These are phyloP conservation scores for Lithospermum erythrorhizon DNA, from an alignment of 257 asterid species.

Conservation along the genomic window DNA sequence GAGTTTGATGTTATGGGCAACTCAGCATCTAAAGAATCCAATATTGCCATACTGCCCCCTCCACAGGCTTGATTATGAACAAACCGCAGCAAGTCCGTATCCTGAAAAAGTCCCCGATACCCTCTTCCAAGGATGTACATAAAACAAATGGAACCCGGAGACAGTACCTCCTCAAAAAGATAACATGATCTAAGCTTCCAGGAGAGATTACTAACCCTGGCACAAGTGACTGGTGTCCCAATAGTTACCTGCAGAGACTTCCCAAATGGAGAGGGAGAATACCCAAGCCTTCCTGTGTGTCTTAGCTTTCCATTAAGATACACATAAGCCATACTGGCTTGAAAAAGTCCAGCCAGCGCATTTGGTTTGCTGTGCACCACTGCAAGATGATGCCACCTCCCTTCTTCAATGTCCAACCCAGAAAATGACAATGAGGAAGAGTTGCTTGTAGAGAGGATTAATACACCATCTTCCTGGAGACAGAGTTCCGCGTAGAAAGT, in stretches of 20 bases:
- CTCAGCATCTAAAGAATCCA: slow-evolving; percentile 89
- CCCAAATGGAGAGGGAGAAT: slow-evolving; percentile 91
- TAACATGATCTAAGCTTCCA: slow-evolving; percentile 95
- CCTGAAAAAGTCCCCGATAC: slow-evolving; percentile 95
- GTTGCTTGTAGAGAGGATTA: slow-evolving; percentile 87
- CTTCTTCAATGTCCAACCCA: slow-evolving; percentile 92
- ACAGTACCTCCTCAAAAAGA: slow-evolving; percentile 95
- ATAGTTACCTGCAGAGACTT: slow-evolving; percentile 89
- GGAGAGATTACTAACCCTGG: slow-evolving; percentile 70
- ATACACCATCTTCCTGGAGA: slow-evolving; percentile 82
- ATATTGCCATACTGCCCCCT: slow-evolving; percentile 97
- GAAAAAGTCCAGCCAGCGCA: slow-evolving; percentile 98
- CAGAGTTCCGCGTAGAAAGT: slow-evolving; percentile 73
- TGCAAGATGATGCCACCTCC: slow-evolving; percentile 98
- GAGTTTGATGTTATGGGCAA: slow-evolving; percentile 42
- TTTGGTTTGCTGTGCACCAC: slow-evolving; percentile 98
- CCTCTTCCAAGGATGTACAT: slow-evolving; percentile 97
- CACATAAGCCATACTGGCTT: slow-evolving; percentile 91
- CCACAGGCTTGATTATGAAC: slow-evolving; percentile 98
- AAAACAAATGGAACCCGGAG: slow-evolving; percentile 94
- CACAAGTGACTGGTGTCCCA: slow-evolving; percentile 76
- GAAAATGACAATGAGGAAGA: slow-evolving; percentile 78
- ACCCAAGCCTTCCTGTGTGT: slow-evolving; percentile 94
- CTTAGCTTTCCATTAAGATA: slow-evolving; percentile 88
- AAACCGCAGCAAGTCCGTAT: slow-evolving; percentile 74